Conservation (phyloP, 2,329 filamentous ascomycete species). For the Xylaria sp. region DNA sequence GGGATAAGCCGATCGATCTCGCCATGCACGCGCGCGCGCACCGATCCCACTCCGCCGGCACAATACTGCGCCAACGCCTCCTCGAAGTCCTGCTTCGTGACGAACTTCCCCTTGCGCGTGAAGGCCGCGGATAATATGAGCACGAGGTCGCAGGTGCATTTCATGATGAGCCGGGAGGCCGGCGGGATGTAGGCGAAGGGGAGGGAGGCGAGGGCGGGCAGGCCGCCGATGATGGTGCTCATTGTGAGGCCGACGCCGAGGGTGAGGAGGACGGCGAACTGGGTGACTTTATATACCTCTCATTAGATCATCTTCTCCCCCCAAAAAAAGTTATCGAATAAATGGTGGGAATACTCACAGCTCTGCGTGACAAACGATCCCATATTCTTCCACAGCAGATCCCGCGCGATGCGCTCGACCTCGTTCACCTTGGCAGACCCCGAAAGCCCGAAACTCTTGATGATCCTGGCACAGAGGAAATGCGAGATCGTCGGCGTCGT, state of each 20-base stretch:
- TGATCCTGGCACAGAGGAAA: conserved; percentile 23
- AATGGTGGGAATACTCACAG: conserved; percentile 10
- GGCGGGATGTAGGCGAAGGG: conserved; percentile 22
- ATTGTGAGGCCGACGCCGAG: conserved; percentile 21
- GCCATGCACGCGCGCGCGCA: conserved; percentile 15
- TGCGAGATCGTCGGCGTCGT: conserved; percentile 24
- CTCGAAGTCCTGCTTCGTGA: conserved; percentile 22
- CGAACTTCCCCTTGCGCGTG: conserved; percentile 20
- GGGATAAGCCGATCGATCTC: conserved; percentile 22
- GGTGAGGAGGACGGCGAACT: conserved; percentile 16
- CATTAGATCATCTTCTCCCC: not conserved
- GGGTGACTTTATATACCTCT: conserved; percentile 7
- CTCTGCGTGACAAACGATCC: conserved; percentile 22
- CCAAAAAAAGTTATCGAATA: not conserved
- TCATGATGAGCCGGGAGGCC: conserved; percentile 20
- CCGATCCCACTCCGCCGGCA: conserved; percentile 11
- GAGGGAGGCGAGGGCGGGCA: conserved; percentile 19
- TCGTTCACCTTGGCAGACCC: conserved; percentile 18
- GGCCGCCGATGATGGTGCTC: conserved; percentile 24
- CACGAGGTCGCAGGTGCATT: conserved; percentile 23
- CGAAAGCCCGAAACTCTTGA: conserved; percentile 25
- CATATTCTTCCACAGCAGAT: conserved; percentile 25
- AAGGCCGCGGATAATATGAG: conserved; percentile 21
- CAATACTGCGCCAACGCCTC: conserved; percentile 18
- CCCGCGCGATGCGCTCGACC: conserved; percentile 20